These are phyloP conservation scores for Fonsecaea multimorphosa DNA, from an alignment of 2,329 filamentous ascomycete species.

Conservation along the genomic window DNA sequence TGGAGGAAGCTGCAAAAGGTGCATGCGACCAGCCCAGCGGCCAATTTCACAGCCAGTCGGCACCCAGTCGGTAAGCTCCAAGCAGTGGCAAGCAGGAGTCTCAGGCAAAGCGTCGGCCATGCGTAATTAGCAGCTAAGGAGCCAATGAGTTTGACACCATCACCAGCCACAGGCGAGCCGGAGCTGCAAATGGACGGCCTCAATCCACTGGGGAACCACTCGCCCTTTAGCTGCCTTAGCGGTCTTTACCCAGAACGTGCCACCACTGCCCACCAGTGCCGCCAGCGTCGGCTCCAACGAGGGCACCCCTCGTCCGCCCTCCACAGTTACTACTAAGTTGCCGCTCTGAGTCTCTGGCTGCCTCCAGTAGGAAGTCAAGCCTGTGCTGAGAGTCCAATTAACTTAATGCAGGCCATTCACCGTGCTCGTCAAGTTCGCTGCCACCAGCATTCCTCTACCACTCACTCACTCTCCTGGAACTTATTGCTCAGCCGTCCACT, in stretches of 20 bases:
- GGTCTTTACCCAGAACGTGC: not conserved
- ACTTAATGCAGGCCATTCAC: conserved; percentile 9
- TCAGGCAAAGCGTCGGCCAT: conserved; percentile 17
- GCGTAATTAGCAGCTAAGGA: conserved; percentile 10
- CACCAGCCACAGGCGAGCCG: conserved; percentile 27
- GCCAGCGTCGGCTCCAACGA: not conserved
- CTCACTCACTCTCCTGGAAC: not conserved
- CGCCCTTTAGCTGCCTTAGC: conserved; percentile 2
- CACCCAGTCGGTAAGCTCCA: conserved; percentile 29
- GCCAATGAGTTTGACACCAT: conserved; percentile 21
- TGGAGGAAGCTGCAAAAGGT: conserved; percentile 28
- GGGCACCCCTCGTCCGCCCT: conserved; percentile 18
- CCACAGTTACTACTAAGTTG: conserved; percentile 16
- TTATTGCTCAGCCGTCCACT: conserved; percentile 1
- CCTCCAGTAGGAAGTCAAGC: not conserved
- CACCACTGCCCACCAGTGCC: not conserved
- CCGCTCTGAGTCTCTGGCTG: conserved; percentile 10
- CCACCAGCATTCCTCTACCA: conserved; percentile 7
- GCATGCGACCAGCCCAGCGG: conserved; percentile 32
- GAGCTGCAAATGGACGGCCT: conserved; percentile 19
- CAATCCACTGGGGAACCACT: too few relatives aligned
- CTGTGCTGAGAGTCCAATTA: conserved; percentile 5
- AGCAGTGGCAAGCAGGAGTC: conserved; percentile 15
- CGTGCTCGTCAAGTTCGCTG: not conserved
- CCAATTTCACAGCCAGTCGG: conserved; percentile 34